Evolutionary conservation across 202 grass and related monocot genomes (phyloP).

Genomic region (Cymbopogon flexuosus): DNA sequence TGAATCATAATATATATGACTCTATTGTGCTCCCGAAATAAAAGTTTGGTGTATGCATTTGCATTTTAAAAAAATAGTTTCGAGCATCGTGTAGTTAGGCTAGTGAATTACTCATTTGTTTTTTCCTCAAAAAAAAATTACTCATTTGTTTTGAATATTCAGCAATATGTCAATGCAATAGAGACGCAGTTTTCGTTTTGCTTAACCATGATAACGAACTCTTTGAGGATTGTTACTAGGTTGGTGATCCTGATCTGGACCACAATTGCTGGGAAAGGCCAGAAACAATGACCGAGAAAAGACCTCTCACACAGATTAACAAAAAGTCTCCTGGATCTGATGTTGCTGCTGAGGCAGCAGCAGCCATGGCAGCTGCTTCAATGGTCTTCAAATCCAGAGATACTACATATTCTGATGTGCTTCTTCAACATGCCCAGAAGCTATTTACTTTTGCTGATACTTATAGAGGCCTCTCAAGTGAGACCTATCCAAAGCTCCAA

Average conservation of each 20-base stretch:
- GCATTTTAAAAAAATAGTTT: not conserved
- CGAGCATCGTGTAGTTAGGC: not conserved
- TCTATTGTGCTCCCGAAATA: not conserved
- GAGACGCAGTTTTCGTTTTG: not conserved
- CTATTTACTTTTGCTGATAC: constrained; percentile 91
- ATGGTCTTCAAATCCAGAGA: constrained; percentile 82
- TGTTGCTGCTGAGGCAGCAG: constrained; percentile 85
- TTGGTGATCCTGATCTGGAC: constrained; percentile 90
- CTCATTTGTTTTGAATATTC: constrained; percentile 14
- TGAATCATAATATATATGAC: constrained; percentile 1
- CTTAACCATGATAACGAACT: not conserved
- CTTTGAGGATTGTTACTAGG: constrained; percentile 36
- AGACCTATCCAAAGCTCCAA: constrained; percentile 62
- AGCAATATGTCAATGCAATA: not conserved
- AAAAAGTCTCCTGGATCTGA: constrained; percentile 74
- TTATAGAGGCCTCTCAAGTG: constrained; percentile 69
- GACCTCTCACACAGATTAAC: constrained; percentile 76
- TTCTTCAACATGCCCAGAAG: constrained; percentile 85
- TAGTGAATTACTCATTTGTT: not conserved
- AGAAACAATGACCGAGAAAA: constrained; percentile 86
- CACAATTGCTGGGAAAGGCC: constrained; percentile 98
- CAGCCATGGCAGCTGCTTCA: constrained; percentile 89
- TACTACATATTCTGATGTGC: constrained; percentile 68
- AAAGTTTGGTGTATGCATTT: not conserved
- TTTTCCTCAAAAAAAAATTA: too few relatives aligned